Conservation (phyloP, 805 yeast genomes). For the Myxozyma monticola region DNA sequence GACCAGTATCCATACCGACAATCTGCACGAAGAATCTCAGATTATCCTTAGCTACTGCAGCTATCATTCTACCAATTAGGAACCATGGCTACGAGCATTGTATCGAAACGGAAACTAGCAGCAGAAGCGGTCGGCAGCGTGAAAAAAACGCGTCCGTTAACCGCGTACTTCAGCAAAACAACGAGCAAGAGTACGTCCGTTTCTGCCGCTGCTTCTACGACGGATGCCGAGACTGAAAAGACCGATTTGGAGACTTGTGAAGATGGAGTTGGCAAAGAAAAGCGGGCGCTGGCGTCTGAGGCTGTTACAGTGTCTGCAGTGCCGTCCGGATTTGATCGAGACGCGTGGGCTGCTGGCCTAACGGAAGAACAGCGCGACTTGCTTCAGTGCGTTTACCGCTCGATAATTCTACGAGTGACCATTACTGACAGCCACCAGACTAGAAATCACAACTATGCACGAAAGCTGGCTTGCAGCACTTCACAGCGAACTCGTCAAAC, state of each 20-base stretch:
- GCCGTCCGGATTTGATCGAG: conserved; percentile 46
- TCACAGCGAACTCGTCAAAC: conserved; percentile 72
- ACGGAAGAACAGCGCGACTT: conserved; percentile 52
- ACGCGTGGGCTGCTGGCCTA: conserved; percentile 52
- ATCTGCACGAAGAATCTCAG: too few species aligned
- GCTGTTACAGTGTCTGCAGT: background rate
- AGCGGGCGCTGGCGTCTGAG: background rate
- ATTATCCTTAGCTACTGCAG: too few species aligned
- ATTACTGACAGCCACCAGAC: conserved; percentile 30
- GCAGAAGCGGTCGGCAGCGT: background rate
- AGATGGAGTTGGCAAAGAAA: too few species aligned
- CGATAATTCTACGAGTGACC: conserved; percentile 33
- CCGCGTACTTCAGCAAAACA: conserved; percentile 14
- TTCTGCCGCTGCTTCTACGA: background rate
- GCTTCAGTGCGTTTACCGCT: conserved; percentile 43
- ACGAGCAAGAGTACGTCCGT: background rate
- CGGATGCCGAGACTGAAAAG: background rate
- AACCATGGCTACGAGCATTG: too few species aligned
- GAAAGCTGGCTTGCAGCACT: conserved; percentile 75
- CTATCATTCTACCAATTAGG: too few species aligned
- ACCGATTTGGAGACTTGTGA: too few species aligned
- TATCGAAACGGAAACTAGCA: conserved; percentile 20
- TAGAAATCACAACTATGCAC: conserved; percentile 72
- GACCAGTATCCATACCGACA: too few species aligned
- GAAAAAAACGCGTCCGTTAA: conserved; percentile 20